Percentiles rank a stretch among this genome's conserved stretches.
These are phyloP conservation scores for Lactarius quietus DNA, from an alignment of 768 basidiomycete species.

Conservation along the genomic window DNA sequence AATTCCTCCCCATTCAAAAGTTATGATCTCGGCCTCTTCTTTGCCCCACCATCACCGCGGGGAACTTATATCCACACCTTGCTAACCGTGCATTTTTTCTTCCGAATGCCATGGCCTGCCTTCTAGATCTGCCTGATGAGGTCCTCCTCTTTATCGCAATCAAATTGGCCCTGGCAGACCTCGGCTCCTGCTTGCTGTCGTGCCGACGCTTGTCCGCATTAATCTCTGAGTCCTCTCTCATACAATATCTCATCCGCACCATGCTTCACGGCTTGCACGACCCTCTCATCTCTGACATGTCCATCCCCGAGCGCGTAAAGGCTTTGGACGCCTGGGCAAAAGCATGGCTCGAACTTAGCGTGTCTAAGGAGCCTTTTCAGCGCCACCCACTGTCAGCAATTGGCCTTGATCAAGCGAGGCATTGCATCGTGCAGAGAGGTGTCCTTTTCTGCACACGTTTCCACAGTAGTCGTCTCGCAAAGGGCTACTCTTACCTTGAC, in stretches of 20 bases:
- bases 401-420: not conserved
- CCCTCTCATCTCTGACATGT: constrained; percentile 4
- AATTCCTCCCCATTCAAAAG: not conserved
- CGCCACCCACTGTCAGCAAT: not conserved
- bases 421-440: constrained; percentile 9
- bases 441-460: constrained; percentile 6
- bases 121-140: constrained; percentile 18
- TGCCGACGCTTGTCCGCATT: constrained; percentile 9
- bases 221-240: constrained; percentile 11
- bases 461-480: not conserved
- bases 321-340: constrained; percentile 16
- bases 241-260: constrained; percentile 19
- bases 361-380: constrained; percentile 4
- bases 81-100: not conserved
- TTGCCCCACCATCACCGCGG: not conserved
- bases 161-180: constrained; percentile 2
- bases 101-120: not conserved
- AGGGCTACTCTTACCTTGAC: constrained; percentile 15
- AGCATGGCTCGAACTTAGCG: constrained; percentile 7
- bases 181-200: constrained; percentile 1
- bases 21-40: not conserved
- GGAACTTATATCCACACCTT: not conserved
- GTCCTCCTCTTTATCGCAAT: constrained; percentile 4
- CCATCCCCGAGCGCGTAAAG: constrained; percentile 9
- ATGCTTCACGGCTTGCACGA: constrained; percentile 16